phyloP scores from a whole-genome alignment of 1,284 basidiomycete genomes.

The Trametes versicolor region DNA sequence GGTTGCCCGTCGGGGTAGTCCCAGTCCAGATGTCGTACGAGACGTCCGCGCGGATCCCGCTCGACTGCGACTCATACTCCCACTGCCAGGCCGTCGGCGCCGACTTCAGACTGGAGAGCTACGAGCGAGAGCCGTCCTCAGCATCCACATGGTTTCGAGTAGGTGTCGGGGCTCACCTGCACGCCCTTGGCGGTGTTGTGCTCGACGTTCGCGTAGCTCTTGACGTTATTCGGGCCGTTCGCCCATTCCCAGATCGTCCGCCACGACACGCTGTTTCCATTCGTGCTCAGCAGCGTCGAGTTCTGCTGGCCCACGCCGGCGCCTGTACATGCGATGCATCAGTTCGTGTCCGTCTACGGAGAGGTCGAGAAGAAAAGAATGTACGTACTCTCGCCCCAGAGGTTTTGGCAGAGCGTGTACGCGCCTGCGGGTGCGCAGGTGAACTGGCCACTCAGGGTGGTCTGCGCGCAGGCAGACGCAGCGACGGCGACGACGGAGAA shows the following conservation, averaged over 20 bases:
- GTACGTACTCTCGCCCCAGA: slow-evolving; percentile 58
- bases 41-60: slow-evolving; percentile 63
- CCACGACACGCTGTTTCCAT: slow-evolving; percentile 58
- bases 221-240: slow-evolving; percentile 61
- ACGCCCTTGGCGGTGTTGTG: slow-evolving; percentile 57
- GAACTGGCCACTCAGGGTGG: slow-evolving; percentile 53
- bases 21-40: slow-evolving; percentile 70
- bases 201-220: slow-evolving; percentile 62
- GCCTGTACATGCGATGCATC: slow-evolving; percentile 38
- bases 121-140: not conserved
- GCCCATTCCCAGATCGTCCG: slow-evolving; percentile 66
- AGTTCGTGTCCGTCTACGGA: not conserved
- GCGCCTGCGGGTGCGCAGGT: slow-evolving; percentile 56
- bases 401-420: slow-evolving; percentile 65
- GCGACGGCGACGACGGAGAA: slow-evolving; percentile 33
- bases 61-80: slow-evolving; percentile 55
- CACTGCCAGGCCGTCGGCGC: slow-evolving; percentile 63
- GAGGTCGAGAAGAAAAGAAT: not conserved
- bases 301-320: slow-evolving; percentile 59
- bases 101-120: slow-evolving; percentile 53
- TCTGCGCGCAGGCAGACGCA: slow-evolving; percentile 41
- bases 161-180: slow-evolving; percentile 45
- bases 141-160: not conserved
- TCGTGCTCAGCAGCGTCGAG: slow-evolving; percentile 56
- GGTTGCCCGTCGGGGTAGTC: slow-evolving; percentile 50